These are phyloP conservation scores for Calonectria fujianensis DNA, from an alignment of 2,329 filamentous ascomycete species.

Conservation along the genomic window DNA sequence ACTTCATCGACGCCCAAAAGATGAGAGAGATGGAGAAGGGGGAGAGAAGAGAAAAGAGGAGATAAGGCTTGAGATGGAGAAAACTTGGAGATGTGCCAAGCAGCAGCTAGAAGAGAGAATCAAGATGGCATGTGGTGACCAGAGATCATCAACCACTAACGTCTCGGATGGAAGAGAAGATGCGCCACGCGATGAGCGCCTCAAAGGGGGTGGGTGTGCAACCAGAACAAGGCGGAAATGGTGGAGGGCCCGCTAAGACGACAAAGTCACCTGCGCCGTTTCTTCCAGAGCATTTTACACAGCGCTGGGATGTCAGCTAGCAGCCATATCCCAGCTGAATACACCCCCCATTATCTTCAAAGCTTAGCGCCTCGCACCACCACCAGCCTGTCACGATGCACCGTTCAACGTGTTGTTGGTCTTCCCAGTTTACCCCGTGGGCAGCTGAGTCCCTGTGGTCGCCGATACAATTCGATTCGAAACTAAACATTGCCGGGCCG, in stretches of 20 bases:
- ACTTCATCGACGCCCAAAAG: not conserved
- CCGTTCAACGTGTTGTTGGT: not conserved
- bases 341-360: not conserved
- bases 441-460: not conserved
- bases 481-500: not conserved
- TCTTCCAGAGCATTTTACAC: not conserved
- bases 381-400: not conserved
- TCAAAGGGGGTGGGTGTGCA: constrained; percentile 4
- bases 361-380: constrained; percentile 21
- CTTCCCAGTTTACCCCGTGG: not conserved
- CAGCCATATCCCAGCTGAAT: constrained; percentile 2
- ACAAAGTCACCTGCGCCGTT: not conserved
- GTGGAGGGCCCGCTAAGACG: not conserved
- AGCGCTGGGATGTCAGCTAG: not conserved
- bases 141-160: not conserved
- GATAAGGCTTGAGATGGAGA: not conserved
- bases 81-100: not conserved
- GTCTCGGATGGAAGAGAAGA: not conserved
- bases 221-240: not conserved
- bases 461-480: not conserved
- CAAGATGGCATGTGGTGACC: not conserved
- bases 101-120: not conserved
- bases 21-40: not conserved
- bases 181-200: not conserved
- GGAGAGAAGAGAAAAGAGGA: constrained; percentile 31